Evolutionary conservation across 2,329 filamentous ascomycete species (phyloP), one percentile per base, ranked within the genome.

Genomic region (Plenodomus biglobosus): DNA sequence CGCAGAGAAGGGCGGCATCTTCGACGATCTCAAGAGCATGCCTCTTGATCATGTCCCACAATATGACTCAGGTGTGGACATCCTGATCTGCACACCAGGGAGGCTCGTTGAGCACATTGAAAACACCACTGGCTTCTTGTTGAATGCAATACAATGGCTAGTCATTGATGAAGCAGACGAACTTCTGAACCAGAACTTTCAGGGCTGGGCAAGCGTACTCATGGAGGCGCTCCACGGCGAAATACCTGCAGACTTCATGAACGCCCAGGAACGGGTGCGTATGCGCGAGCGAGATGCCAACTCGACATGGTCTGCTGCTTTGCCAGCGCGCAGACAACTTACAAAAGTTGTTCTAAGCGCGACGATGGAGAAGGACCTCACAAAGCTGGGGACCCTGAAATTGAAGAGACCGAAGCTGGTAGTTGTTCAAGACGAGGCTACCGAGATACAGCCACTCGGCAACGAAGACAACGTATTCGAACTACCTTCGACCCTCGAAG

Each of bases 111-210:
- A 97, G 62, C 92, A 97, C 70, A 80, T 96, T 42, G 86, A 87
- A 55, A 85, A 86, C 50, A 97, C 92, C 0, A 83, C 84, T 2
- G 91, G 90, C 0, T 96, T 97, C 68, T 83, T 80, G 0, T 77
- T 97, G 18, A 82, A 87, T 47, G 80, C 88, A 65, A 78, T 96
- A 3, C 83, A 88, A 52, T 97, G 92, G 91, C 78, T 97, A 0
- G 83, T 96, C 2, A 87, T 96, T 38, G 92, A 97, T 62, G 92
- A 97, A 73, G 94, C 92, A 10, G 92, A 97, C 71, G 90, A 94
- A 66, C 77, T 97, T 11, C 80, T 97, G 5, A 87, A 92, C 37
- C 90, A 97, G 69, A 92, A 88, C 64, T 96, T 94, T 71, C 92
- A 96, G 68, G 88, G 92, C 62, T 96, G 92, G 92, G 78, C 95